phyloP scores from a whole-genome alignment of 164 flowering plant genomes.

The Amborella trichopoda region DNA sequence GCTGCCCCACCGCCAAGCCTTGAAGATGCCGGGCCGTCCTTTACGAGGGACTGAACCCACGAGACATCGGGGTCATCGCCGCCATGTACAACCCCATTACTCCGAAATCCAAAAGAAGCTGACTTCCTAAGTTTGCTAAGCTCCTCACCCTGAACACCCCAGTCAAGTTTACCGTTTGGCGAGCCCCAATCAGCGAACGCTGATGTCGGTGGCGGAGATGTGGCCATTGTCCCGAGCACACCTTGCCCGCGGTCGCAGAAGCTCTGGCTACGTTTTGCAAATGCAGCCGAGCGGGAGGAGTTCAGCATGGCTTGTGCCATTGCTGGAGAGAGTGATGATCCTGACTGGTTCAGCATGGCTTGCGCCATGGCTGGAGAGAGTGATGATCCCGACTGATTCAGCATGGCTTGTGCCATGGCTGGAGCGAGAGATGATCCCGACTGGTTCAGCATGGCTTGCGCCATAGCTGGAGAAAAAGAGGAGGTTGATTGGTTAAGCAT shows the following conservation, averaged over 20 bases:
- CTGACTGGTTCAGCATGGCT: slow-evolving; percentile 40
- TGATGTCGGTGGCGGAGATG: slow-evolving; percentile 9
- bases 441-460: slow-evolving; percentile 47
- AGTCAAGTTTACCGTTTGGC: slow-evolving; percentile 70
- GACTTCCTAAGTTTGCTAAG: slow-evolving; percentile 70
- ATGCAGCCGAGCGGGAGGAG: slow-evolving; percentile 49
- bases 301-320: slow-evolving; percentile 46
- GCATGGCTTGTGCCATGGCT: slow-evolving; percentile 34
- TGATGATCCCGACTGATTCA: slow-evolving; percentile 58
- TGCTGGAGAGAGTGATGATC: slow-evolving; percentile 44
- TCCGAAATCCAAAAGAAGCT: slow-evolving; percentile 65
- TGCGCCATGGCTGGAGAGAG: slow-evolving; percentile 34
- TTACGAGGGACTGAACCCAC: slow-evolving; percentile 80
- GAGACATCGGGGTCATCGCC: slow-evolving; percentile 72
- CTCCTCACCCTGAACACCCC: slow-evolving; percentile 84
- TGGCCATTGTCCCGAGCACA: slow-evolving; percentile 16
- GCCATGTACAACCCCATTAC: slow-evolving; percentile 8
- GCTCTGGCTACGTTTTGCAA: slow-evolving; percentile 83
- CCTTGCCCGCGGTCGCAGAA: slow-evolving; percentile 50
- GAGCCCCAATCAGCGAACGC: slow-evolving; percentile 70
- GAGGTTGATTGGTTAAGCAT: too few species aligned
- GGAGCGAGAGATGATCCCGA: slow-evolving; percentile 35
- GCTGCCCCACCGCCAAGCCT: slow-evolving; percentile 12
- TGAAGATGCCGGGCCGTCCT: slow-evolving; percentile 38
- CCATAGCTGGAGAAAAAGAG: slow-evolving; percentile 32